Percentiles rank a stretch among this genome's conserved stretches.
Evolutionary conservation across 345 rosid species (phyloP).

Genomic region (Eucalyptus polyanthemos): DNA sequence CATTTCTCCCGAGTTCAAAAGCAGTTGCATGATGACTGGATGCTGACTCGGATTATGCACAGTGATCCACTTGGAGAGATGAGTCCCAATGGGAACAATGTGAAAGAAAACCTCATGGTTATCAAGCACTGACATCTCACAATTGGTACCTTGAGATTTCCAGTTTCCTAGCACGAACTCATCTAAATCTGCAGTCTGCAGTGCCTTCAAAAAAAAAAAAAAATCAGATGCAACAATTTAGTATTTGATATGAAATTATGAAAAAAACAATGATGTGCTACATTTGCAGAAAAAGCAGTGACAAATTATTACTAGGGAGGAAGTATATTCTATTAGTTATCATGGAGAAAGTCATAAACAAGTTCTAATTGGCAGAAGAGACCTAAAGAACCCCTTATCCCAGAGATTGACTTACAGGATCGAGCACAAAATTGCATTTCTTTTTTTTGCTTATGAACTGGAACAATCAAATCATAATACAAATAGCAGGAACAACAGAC

Average conservation of each 20-base stretch:
- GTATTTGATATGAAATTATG: background rate
- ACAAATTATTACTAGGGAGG: background rate
- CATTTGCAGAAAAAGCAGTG: background rate
- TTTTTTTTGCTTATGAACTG: background rate
- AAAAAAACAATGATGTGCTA: background rate
- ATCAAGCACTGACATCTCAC: constrained; percentile 39
- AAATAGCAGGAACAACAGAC: background rate
- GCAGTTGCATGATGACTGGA: constrained; percentile 64
- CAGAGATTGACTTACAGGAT: background rate
- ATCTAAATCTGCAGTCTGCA: constrained; percentile 26
- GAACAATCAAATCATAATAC: background rate
- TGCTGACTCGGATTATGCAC: constrained; percentile 56
- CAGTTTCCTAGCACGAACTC: constrained; percentile 39
- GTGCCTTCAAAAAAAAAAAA: constrained; percentile 17
- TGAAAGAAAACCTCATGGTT: constrained; percentile 39
- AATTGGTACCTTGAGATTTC: constrained; percentile 46
- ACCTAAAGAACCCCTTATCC: background rate
- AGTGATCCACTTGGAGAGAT: constrained; percentile 41
- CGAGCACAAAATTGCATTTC: background rate
- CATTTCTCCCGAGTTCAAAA: constrained; percentile 49
- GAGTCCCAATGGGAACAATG: constrained; percentile 34
- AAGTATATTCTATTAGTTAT: background rate
- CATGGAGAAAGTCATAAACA: background rate
- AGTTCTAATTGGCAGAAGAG: background rate
- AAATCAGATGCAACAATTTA: background rate